phyloP scores from a whole-genome alignment of 1,139 yeast species.

The Pichia sp. region DNA sequence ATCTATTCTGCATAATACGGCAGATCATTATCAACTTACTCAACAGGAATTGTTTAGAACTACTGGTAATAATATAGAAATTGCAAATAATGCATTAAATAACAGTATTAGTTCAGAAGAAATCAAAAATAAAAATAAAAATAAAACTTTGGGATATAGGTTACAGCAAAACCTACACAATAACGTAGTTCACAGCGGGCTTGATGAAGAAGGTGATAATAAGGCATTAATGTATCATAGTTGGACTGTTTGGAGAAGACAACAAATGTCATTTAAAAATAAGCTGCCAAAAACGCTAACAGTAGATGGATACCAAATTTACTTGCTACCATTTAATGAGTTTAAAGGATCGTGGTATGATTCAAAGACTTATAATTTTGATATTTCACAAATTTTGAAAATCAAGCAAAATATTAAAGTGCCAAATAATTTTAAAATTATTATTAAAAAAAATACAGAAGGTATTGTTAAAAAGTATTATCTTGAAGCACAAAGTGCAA shows the following conservation, averaged over 20 bases:
- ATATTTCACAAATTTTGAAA: slow-evolving; percentile 69
- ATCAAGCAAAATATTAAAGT: slow-evolving; percentile 75
- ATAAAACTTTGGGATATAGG: not conserved
- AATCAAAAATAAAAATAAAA: not conserved
- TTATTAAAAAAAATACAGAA: slow-evolving; percentile 54
- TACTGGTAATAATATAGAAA: not conserved
- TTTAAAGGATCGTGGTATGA: slow-evolving; percentile 45
- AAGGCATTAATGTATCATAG: slow-evolving; percentile 30
- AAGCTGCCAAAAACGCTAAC: slow-evolving; percentile 81
- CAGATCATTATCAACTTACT: slow-evolving; percentile 18
- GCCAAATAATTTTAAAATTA: slow-evolving; percentile 76
- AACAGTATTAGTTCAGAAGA: too few relatives aligned
- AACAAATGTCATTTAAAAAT: slow-evolving; percentile 74
- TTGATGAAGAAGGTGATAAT: not conserved
- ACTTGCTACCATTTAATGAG: slow-evolving; percentile 78
- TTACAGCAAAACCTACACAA: too few relatives aligned
- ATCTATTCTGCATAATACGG: slow-evolving; percentile 23
- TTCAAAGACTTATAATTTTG: slow-evolving; percentile 82
- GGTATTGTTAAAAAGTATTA: slow-evolving; percentile 68
- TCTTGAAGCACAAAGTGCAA: slow-evolving; percentile 62
- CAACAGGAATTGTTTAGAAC: slow-evolving; percentile 15
- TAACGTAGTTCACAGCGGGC: too few relatives aligned
- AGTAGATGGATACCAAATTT: slow-evolving; percentile 89
- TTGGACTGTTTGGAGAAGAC: slow-evolving; percentile 83
- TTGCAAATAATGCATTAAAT: too few relatives aligned